Base-by-base conservation (phyloP, 768 basidiomycete species). In the Leccinellum rugosiceps region DNA sequence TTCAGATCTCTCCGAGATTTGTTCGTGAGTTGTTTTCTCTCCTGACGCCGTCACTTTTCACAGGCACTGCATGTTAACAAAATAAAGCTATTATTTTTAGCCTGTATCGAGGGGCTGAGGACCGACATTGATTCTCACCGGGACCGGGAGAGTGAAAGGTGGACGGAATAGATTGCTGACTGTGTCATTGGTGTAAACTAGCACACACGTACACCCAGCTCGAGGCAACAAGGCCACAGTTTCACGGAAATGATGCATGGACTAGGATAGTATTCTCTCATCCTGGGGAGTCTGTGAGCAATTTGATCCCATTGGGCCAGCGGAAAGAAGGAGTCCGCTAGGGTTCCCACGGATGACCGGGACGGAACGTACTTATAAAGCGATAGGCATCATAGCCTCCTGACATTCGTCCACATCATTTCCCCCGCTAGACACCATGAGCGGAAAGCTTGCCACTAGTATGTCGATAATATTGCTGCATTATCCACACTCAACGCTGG, bases 361-460 rank as follows among this genome's bases (percentile, higher is more conserved):
- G 30, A 51, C 44, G 48, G 55, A 51, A 44, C 19, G 48, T 53
- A 62, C 23, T 26, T 26, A 46, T 15, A 21, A 19, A 13, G 13
- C 44, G 13, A 26, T 26, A n/a, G 23, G 13, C 43, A 23, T 46
- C n/a, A n/a, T n/a, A n/a, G 45, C 47, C 44, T 35, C 23, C 45
- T 38, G 52, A 52, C 46, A 50, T 52, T 54, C 35, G 43, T 47
- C 58, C 51, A 13, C 56, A 41, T 43, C 57, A 48, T 52, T 50
- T n/a, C 35, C 35, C 50, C 30, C 41, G 32, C 25, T 34, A 31
- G n/a, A 38, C 48, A 73, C 51, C 63, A 87, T 87, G 85, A 82
- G 80, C 65, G 86, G 87, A 66, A 83, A 77, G 62, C 78, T 84
- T 59, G 83, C 87, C 54, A 82, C 85, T 67, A 85, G 84, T 80